These are phyloP conservation scores for Cryomyces antarcticus DNA, from an alignment of 495 filamentous ascomycete species.

Conservation along the genomic window DNA sequence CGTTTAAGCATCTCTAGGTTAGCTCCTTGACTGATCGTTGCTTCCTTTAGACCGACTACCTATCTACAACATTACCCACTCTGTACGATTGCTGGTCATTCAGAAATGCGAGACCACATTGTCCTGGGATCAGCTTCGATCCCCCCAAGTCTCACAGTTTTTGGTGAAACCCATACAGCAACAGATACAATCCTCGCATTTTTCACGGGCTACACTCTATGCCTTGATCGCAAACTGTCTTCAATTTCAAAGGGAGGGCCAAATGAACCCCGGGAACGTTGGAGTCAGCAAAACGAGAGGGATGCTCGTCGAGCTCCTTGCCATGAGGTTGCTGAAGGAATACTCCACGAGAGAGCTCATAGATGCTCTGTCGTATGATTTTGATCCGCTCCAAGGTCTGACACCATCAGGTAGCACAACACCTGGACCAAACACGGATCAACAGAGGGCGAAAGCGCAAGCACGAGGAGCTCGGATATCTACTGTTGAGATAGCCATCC, in stretches of 20 bases:
- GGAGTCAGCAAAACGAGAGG: conserved; percentile 66
- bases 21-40: background rate
- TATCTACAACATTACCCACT: conserved; percentile 75
- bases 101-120: conserved; percentile 75
- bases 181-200: conserved; percentile 57
- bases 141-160: conserved; percentile 88
- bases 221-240: conserved; percentile 81
- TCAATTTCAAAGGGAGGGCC: conserved; percentile 76
- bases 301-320: conserved; percentile 76
- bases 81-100: conserved; percentile 62
- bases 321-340: conserved; percentile 74
- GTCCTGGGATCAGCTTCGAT: conserved; percentile 88
- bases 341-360: conserved; percentile 73
- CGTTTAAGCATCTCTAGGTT: background rate
- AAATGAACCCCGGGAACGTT: conserved; percentile 59
- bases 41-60: conserved; percentile 43
- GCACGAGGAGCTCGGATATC: conserved; percentile 53
- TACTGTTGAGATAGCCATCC: conserved; percentile 77
- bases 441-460: conserved; percentile 16
- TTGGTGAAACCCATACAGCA: conserved; percentile 80
- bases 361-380: conserved; percentile 85
- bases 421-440: background rate
- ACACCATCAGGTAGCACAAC: conserved; percentile 16
- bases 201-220: conserved; percentile 70
- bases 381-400: conserved; percentile 72